Evolutionary conservation across 495 filamentous ascomycete species (phyloP).

Genomic region (Talaromyces borbonicus): DNA sequence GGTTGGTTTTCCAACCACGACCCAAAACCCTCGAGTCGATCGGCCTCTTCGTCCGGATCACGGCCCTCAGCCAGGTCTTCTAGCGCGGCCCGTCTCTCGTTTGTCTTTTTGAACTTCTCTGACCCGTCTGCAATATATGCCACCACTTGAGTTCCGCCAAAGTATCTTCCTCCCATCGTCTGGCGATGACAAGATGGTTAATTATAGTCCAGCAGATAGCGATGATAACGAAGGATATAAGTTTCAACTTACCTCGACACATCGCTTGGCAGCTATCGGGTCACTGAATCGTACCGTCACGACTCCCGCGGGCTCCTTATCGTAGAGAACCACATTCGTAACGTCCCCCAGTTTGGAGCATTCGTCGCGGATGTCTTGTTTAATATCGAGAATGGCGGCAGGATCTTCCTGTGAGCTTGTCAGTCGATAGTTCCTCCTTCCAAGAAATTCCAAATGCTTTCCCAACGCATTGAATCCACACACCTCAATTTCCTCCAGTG

Average conservation of each 20-base stretch:
- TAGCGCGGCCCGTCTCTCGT: constrained; percentile 93
- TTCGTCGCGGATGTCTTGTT: constrained; percentile 86
- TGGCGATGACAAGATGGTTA: constrained; percentile 16
- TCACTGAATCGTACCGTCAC: constrained; percentile 71
- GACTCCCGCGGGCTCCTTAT: constrained; percentile 78
- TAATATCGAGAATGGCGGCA: constrained; percentile 76
- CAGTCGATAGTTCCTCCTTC: constrained; percentile 6
- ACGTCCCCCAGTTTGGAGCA: constrained; percentile 80
- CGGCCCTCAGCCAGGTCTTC: constrained; percentile 36
- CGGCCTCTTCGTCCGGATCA: constrained; percentile 33
- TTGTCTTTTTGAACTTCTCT: constrained; percentile 81
- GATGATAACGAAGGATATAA: neutral
- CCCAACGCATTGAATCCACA: too few relatives aligned
- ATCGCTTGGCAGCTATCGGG: constrained; percentile 58
- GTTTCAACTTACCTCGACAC: constrained; percentile 47
- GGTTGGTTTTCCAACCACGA: constrained; percentile 40
- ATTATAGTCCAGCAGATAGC: neutral
- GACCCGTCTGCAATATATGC: constrained; percentile 67
- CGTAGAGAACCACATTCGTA: constrained; percentile 84
- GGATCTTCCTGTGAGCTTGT: constrained; percentile 56
- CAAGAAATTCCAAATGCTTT: too few relatives aligned
- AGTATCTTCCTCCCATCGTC: constrained; percentile 74
- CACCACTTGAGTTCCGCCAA: constrained; percentile 60
- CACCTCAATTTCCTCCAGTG: constrained; percentile 66
- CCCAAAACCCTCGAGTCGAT: constrained; percentile 46